phyloP scores from a whole-genome alignment of 495 filamentous ascomycete species.

The Lasiosphaeris hirsuta region DNA sequence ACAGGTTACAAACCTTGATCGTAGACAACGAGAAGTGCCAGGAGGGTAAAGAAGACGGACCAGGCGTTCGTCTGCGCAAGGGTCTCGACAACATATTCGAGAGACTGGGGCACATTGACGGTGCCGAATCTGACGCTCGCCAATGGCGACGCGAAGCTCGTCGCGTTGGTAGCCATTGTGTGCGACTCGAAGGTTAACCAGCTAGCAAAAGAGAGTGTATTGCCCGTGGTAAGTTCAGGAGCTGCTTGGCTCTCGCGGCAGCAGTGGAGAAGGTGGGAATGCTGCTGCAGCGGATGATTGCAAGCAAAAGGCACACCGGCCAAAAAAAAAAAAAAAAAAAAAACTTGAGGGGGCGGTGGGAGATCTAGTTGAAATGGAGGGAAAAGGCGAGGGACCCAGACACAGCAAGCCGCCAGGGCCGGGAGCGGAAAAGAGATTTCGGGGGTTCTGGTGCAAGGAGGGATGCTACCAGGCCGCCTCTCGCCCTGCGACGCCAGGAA shows the following conservation, averaged over 20 bases:
- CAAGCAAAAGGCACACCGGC: too few relatives aligned
- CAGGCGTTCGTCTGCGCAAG: slow-evolving; percentile 56
- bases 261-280: neutral
- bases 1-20: slow-evolving; percentile 68
- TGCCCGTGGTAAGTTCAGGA: neutral
- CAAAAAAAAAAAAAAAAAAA: too few relatives aligned
- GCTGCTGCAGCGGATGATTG: slow-evolving; percentile 1
- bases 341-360: neutral
- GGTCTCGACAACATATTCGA: slow-evolving; percentile 43
- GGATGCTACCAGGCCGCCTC: neutral
- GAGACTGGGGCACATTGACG: slow-evolving; percentile 37
- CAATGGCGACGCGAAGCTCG: slow-evolving; percentile 70
- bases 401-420: neutral
- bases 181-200: neutral
- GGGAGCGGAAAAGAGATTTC: slow-evolving; percentile 5
- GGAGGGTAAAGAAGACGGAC: slow-evolving; percentile 60
- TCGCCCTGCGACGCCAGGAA: neutral
- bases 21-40: slow-evolving; percentile 71
- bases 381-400: too few relatives aligned
- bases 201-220: neutral
- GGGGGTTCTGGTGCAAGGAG: neutral
- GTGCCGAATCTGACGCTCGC: slow-evolving; percentile 60
- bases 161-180: slow-evolving; percentile 63
- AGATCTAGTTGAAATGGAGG: too few relatives aligned
- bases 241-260: slow-evolving; percentile 2